Conservation (phyloP, 129 eudicot species). For the Flaveria linearis region DNA sequence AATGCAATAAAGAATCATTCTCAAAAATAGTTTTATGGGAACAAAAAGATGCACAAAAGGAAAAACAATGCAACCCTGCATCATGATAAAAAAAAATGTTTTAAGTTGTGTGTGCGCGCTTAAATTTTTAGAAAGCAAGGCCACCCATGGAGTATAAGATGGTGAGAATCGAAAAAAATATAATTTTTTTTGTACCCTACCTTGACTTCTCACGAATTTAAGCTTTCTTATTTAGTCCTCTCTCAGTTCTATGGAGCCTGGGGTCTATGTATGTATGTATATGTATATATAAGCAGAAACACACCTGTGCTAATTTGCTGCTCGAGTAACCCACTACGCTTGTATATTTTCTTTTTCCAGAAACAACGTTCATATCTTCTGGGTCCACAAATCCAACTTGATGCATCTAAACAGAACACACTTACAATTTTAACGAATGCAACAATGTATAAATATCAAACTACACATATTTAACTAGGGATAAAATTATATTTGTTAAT, state of each 20-base stretch:
- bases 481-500: not conserved
- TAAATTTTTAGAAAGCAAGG: not conserved
- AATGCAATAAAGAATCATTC: not conserved
- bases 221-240: not conserved
- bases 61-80: not conserved
- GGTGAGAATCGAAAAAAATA: not conserved
- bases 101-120: not conserved
- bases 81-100: not conserved
- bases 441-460: slow-evolving; percentile 3
- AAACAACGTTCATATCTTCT: slow-evolving; percentile 87
- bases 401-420: slow-evolving; percentile 65
- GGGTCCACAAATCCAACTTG: slow-evolving; percentile 91
- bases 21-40: not conserved
- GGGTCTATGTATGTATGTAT: not conserved
- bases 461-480: slow-evolving; percentile 5
- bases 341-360: slow-evolving; percentile 76
- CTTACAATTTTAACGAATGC: slow-evolving; percentile 1
- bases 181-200: not conserved
- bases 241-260: not conserved
- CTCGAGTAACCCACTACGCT: slow-evolving; percentile 82
- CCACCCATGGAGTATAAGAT: not conserved
- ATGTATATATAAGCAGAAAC: slow-evolving; percentile 4
- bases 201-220: not conserved
- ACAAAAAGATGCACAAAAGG: not conserved
- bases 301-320: slow-evolving; percentile 97